Evolutionary conservation across 2,329 filamentous ascomycete species (phyloP), one percentile per base, ranked within the genome.

Genomic region (Nemania serpens): DNA sequence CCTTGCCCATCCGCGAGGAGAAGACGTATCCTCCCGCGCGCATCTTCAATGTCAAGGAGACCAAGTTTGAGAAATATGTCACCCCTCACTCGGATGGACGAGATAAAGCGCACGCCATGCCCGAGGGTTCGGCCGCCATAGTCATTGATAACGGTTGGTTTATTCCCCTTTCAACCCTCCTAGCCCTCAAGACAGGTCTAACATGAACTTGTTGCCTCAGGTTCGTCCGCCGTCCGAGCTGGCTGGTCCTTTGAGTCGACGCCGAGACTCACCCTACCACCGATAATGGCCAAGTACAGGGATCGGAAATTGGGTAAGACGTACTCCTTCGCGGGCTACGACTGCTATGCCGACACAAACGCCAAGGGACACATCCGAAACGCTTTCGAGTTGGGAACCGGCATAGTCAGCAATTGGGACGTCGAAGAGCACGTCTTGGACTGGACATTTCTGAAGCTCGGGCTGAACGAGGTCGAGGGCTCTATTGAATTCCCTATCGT

Each of bases 351-450:
- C 65, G 95, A 99, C 77, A 95, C 94, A 25, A 97, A 93, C 1
- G 93, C 95, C 20, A 86, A 91, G 58, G 91, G 93, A 11, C 95
- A 98, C 74, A 89, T 96, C 61, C 89, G 94, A 74, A 91, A 91
- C 74, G 89, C 93, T 1, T 98, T 97, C 70, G 95, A 99, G 75
- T 85, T 89, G 1, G 93, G 93, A 22, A 94, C 89, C 46, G 94
- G 93, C 66, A 89, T 99, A 49, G 87, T 98, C 62, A 93, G 91
- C 75, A 98, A 98, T 74, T 99, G 96, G 93, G 95, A 99, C 76
- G 93, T 93, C 36, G 93, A 97, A 87, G 95, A 99, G 76, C 93
- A 94, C 60, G 83, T 97, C 5, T 78, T 99, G 48, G 95, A 99
- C 78, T 97, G 97, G 75, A 84, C 93, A 43, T 99, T 99, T 75